phyloP scores from a whole-genome alignment of 1,284 basidiomycete genomes.

The Microbotryum silenes-acaulis region DNA sequence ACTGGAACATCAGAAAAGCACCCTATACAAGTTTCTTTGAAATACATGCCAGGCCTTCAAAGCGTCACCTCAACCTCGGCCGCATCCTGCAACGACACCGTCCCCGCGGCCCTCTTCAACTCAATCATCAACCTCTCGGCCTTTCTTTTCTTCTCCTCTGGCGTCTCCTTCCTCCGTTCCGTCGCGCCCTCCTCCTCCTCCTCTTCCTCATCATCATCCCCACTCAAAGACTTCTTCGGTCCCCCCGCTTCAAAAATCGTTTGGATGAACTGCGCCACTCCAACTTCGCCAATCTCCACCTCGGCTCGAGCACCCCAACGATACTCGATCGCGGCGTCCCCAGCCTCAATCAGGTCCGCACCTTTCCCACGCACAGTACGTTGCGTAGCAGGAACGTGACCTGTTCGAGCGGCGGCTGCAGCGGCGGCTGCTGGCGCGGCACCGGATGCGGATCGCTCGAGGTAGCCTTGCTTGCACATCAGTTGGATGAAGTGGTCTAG shows the following conservation, averaged over 20 bases:
- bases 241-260: constrained; percentile 23
- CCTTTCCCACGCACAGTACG: constrained; percentile 6
- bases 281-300: constrained; percentile 37
- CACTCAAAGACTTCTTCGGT: not conserved
- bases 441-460: constrained; percentile 30
- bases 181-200: not conserved
- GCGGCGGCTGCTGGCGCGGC: not conserved
- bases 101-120: constrained; percentile 20
- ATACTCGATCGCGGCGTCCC: constrained; percentile 37
- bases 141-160: constrained; percentile 12
- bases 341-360: constrained; percentile 11
- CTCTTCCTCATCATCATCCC: not conserved
- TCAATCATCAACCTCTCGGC: constrained; percentile 18
- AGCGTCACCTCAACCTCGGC: constrained; percentile 5
- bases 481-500: constrained; percentile 2
- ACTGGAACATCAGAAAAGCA: too few species aligned
- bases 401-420: not conserved
- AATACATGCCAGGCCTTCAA: too few species aligned
- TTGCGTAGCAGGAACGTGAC: not conserved
- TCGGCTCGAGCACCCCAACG: constrained; percentile 39
- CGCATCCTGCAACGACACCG: constrained; percentile 7
- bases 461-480: constrained; percentile 36
- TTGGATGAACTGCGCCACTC: constrained; percentile 36
- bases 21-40: too few species aligned
- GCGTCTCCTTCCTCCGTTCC: constrained; percentile 3